A percentile compares a stretch with the other conserved stretches of the same genome.
These are phyloP conservation scores for Corchorus olitorius DNA, from an alignment of 345 rosid species.

Conservation along the genomic window DNA sequence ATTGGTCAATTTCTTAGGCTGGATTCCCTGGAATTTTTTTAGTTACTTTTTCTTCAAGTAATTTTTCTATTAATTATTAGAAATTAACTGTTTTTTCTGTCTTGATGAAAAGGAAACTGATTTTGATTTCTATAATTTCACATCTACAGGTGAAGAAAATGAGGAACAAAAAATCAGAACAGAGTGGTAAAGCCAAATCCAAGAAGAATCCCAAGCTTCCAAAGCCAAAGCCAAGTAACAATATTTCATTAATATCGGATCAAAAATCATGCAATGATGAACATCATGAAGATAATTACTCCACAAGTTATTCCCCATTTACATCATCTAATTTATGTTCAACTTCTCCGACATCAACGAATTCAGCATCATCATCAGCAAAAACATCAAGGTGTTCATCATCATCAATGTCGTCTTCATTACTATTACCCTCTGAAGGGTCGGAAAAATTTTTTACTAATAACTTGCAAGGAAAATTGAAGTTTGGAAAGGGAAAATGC, in stretches of 20 bases:
- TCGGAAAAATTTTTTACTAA: not conserved
- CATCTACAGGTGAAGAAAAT: slow-evolving; percentile 13
- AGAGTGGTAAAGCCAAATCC: not conserved
- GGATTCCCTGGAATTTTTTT: not conserved
- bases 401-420: not conserved
- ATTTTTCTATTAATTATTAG: too few relatives aligned
- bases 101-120: too few relatives aligned
- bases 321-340: not conserved
- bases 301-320: not conserved
- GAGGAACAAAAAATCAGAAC: not conserved
- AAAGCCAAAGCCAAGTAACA: not conserved
- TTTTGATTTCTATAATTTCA: not conserved
- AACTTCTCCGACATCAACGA: not conserved
- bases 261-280: not conserved
- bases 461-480: not conserved
- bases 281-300: not conserved
- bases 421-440: not conserved
- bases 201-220: not conserved
- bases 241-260: not conserved
- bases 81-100: too few relatives aligned
- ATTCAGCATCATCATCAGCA: not conserved
- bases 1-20: not conserved
- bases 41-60: too few relatives aligned
- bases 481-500: slow-evolving; percentile 11
- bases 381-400: not conserved